Conservation (phyloP, 805 yeast species). For the Lachancea sp. region DNA sequence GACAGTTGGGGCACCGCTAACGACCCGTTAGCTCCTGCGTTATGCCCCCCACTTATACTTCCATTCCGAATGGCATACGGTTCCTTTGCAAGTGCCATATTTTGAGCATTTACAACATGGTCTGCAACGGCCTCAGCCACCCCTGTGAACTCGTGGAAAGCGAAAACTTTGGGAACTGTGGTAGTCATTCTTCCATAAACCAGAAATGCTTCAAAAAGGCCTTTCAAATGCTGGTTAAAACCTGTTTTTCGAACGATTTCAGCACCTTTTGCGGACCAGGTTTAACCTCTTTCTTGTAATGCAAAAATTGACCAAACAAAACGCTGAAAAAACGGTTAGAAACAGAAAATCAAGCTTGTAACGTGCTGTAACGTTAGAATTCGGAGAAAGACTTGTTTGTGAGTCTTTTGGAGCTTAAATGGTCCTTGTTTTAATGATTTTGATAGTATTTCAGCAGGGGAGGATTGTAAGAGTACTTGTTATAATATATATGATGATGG, state of each 20-base stretch:
- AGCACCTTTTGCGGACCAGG: no score
- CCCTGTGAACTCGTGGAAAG: slow-evolving; percentile 81
- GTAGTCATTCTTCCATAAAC: slow-evolving; percentile 57
- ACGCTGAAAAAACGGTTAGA: background rate
- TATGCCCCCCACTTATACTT: slow-evolving; percentile 1
- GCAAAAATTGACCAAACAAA: background rate
- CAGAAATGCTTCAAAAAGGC: no score
- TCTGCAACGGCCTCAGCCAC: slow-evolving; percentile 98
- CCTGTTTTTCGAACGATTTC: no score
- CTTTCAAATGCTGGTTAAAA: no score
- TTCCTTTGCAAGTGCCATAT: slow-evolving; percentile 36
- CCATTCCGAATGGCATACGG: slow-evolving; percentile 4
- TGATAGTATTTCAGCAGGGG: no score
- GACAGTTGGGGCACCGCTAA: background rate
- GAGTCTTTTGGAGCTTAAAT: no score
- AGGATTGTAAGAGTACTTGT: no score
- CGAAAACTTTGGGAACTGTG: slow-evolving; percentile 87
- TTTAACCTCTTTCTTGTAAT: no score
- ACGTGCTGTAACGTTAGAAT: background rate
- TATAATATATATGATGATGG: no score
- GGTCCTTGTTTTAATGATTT: no score
- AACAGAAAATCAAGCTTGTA: background rate
- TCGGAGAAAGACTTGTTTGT: background rate
- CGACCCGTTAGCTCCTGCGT: slow-evolving; percentile 8
- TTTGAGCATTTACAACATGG: slow-evolving; percentile 85